Base-by-base conservation (phyloP, 2,329 filamentous ascomycete species). In the Sordariomycetes sp. region DNA sequence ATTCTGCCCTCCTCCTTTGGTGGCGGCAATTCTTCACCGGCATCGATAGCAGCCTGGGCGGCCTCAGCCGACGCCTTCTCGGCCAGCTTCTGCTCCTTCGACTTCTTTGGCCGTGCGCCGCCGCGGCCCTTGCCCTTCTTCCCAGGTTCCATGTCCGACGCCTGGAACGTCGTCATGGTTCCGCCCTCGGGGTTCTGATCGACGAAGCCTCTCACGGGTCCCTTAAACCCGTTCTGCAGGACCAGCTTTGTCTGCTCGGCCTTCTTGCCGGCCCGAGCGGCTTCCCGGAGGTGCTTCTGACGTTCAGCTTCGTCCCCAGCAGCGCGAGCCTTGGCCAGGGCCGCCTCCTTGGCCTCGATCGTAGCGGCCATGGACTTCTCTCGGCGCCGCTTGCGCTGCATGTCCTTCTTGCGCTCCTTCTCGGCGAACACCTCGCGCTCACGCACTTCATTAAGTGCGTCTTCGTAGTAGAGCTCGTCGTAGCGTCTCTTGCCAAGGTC, bases 331-430 rank as follows among this genome's bases (percentile, higher is more conserved):
- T 87, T 87, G 62, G 87, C 85, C 52, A 96, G 78, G 3, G 90
- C 89, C 3, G 88, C 83, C 62, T 94, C 89, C 74, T 95, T 94
- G 69, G 91, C 87, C 69, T 97, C 93, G 65, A 95, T 88, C 7
- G 91, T 93, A 60, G 95, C 88, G 3, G 91, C 91, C 79, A 97
- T 91, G 4, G 93, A 96, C 76, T 97, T 97, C 70, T 97, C 93
- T 20, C 94, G 88, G 51, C 94, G 87, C 60, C 94, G 85, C 76
- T 97, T 99, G 62, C 94, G 88, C 71, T 99, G 94, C 90, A 99
- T 97, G 68, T 99, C 94, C 76, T 99, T 99, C 78, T 99, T 99
- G 63, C 94, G 90, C 73, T 99, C 94, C 75, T 99, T 99, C 72
- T 99, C 94, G 61, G 93, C 91, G 61, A 88, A 88, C 8, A 97